Base-by-base conservation (phyloP, 305 asterid genomes). In the Lippia alba region DNA sequence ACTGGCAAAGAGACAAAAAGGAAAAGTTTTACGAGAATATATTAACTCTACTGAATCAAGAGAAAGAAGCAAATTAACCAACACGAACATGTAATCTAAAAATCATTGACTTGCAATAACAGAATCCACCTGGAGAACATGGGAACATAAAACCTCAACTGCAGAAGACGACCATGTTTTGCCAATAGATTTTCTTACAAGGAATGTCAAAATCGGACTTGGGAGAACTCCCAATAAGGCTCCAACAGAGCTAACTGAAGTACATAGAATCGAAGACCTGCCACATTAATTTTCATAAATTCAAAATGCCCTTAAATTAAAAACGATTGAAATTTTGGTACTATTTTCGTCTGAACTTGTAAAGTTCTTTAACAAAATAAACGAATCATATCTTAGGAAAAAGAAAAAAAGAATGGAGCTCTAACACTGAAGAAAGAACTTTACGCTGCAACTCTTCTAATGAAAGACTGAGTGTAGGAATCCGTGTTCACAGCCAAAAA, bases 111-210 rank as follows among this genome's bases (percentile, higher is more conserved):
- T 50, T 57, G 79, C 63, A 56, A 49, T 77, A 81, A 68, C 3
- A 64, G 69, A 74, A 33, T 62, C 51, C 69, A 94, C 99, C 96
- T 86, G 81, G 71, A 94, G 84, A 62, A 88, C 82, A 74, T 81
- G 86, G 41, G 82, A 73, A 76, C 87, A 74, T 32, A 94, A 72
- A 72, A 81, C 85, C 44, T 86, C 91, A 64, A 85, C 73, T 5
- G 97, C 91, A 56, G 85, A 63, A 65, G 91, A 70, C 53, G 93
- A 88, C 91, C 97, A 94, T 34, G 83, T 78, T 62, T 84, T 84
- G 56, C 89, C 99, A 0, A 91, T 48, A 20, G 84, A 78, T 48
- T 59, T 75, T 74, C 82, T 88, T 66, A 83, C 85, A 36, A 91
- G 65, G 70, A 84, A 82, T 66, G 74, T 81, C 12, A 82, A 70